A percentile compares a stretch with the other conserved stretches of the same genome.
Evolutionary conservation across 1,139 yeast species (phyloP).

Genomic region (Debaryomyces singareniensis): DNA sequence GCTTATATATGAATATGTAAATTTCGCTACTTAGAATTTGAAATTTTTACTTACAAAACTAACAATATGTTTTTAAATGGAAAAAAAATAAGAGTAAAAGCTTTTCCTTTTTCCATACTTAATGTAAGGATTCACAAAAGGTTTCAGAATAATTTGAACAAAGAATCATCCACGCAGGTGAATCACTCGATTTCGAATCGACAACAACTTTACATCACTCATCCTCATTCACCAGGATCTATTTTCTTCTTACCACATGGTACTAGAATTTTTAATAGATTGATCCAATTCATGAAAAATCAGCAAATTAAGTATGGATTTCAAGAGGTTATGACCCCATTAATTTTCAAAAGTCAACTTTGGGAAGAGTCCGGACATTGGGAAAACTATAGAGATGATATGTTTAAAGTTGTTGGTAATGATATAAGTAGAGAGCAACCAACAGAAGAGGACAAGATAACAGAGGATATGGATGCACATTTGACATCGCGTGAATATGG

Average conservation of each 20-base stretch:
- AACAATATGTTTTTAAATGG: no score
- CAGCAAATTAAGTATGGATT: conserved; percentile 82
- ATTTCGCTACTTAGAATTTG: no score
- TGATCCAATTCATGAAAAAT: conserved; percentile 74
- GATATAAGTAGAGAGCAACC: conserved; percentile 27
- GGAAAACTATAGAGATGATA: conserved; percentile 91
- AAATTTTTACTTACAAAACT: no score
- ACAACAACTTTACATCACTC: conserved; percentile 73
- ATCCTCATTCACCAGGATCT: conserved; percentile 80
- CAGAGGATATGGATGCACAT: conserved; percentile 11
- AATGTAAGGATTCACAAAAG: no score
- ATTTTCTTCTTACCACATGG: conserved; percentile 90
- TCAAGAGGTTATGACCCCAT: conserved; percentile 89
- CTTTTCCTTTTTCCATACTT: no score
- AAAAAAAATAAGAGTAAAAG: no score
- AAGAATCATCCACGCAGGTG: conserved; percentile 27
- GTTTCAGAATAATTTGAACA: no score
- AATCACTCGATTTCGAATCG: conserved; percentile 50
- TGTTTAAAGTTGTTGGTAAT: conserved; percentile 72
- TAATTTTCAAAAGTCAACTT: conserved; percentile 74
- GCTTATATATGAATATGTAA: no score
- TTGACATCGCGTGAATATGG: conserved; percentile 59
- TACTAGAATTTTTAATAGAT: conserved; percentile 72
- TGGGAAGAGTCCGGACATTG: conserved; percentile 97
- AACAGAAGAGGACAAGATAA: conserved; percentile 8